These are phyloP conservation scores for Apiospora saccharicola DNA, from an alignment of 2,329 filamentous ascomycete species.

Conservation along the genomic window DNA sequence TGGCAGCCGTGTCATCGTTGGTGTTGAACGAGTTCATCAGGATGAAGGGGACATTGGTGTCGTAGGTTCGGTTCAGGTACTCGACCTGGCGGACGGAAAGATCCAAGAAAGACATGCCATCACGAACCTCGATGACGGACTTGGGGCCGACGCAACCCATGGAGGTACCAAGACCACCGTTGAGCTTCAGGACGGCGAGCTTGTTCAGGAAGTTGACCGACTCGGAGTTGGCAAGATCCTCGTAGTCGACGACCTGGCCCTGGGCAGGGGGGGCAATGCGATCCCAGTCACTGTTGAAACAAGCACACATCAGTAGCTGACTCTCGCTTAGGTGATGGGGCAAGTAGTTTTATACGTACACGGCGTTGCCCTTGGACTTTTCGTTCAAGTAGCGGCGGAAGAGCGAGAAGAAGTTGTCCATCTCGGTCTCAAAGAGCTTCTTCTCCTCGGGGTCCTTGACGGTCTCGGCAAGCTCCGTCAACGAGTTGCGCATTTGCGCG, in stretches of 20 bases:
- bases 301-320: slow-evolving; percentile 32
- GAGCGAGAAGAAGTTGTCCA: slow-evolving; percentile 99
- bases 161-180: slow-evolving; percentile 97
- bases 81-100: slow-evolving; percentile 98
- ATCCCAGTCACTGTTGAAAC: slow-evolving; percentile 80
- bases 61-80: slow-evolving; percentile 97
- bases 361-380: slow-evolving; percentile 95
- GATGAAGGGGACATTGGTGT: slow-evolving; percentile 96
- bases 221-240: slow-evolving; percentile 86
- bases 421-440: slow-evolving; percentile 98
- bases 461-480: slow-evolving; percentile 90
- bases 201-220: slow-evolving; percentile 96
- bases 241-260: slow-evolving; percentile 94
- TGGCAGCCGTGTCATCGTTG: slow-evolving; percentile 95
- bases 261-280: slow-evolving; percentile 93
- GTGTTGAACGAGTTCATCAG: slow-evolving; percentile 99
- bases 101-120: slow-evolving; percentile 99
- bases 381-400: slow-evolving; percentile 99
- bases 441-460: slow-evolving; percentile 82
- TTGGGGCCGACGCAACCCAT: slow-evolving; percentile 99
- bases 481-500: slow-evolving; percentile 97
- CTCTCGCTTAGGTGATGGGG: slow-evolving; percentile 23
- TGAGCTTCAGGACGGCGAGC: slow-evolving; percentile 97
- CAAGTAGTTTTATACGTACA: slow-evolving; percentile 58
- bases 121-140: slow-evolving; percentile 98